Base-by-base conservation (phyloP, 1,284 basidiomycete genomes). In the Fomitopsis palustris region DNA sequence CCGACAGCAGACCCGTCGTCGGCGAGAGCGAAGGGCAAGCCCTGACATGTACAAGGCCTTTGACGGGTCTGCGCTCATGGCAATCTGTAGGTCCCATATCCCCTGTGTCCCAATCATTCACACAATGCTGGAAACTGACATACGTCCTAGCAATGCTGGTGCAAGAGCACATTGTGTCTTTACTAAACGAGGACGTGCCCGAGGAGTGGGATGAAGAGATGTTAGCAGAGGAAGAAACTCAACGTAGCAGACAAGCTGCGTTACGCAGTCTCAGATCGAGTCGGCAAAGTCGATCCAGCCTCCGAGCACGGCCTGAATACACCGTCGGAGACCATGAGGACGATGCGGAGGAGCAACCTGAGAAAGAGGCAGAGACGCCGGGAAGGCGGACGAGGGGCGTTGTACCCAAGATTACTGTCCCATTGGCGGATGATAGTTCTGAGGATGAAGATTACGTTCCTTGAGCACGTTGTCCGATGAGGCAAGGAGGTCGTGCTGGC, bases 1-100 rank as follows among this genome's bases (percentile, higher is more conserved):
- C 27, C 21, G 56, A 58, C 54, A 60, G 62, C 29, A 56, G 52
- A 45, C 21, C 47, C 41, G 43, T 41, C 57, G 54, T 51, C 55
- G 31, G 33, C 33, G 56, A 64, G 63, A 61, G 62, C 66, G 53
- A 39, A 66, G 70, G 54, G 23, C 61, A 60, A 52, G 60, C 10
- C 78, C 77, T 60, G 86, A 90, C 62, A 91, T 91, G 89, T 90
- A 90, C 69, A 88, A 81, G 65, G 76, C 81, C 2, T 77, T 90
- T 62, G 87, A 90, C 65, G 88, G 88, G 1, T 85, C 87, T 14
- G 86, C 87, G 2, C 77, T 91, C 45, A 77, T 91, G 72, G 86
- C 82, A 5, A 77, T 91, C 65, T 88, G 88, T 88, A 47, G 23
- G 78, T 71, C 19, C 35, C 63, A 23, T 60, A 49, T 27, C 7